Percentiles rank a stretch among this genome's conserved stretches.
These are phyloP conservation scores for Stagonosporopsis chrysanthemi DNA, from an alignment of 2,329 filamentous ascomycete species.

Conservation along the genomic window DNA sequence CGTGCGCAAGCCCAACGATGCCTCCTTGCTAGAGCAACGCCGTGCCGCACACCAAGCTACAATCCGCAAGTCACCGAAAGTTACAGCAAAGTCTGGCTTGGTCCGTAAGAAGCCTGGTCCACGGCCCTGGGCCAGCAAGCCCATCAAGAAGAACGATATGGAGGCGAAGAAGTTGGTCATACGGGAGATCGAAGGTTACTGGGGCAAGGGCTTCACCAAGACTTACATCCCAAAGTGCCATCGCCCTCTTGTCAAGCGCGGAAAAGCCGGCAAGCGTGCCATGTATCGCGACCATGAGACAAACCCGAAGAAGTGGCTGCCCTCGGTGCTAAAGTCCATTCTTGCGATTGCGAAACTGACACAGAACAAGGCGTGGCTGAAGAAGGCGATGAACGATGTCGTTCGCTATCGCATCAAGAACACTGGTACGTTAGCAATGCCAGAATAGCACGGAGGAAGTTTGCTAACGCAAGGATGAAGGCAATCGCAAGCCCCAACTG, in stretches of 20 bases:
- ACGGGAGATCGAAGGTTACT: slow-evolving; percentile 35
- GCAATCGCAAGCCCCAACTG: slow-evolving; percentile 43
- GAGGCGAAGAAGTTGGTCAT: slow-evolving; percentile 35
- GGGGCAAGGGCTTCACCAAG: slow-evolving; percentile 40
- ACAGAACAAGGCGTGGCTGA: slow-evolving; percentile 30
- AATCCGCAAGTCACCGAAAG: slow-evolving; percentile 9
- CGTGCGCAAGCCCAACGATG: neutral
- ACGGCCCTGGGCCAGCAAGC: slow-evolving; percentile 23
- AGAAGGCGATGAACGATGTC: slow-evolving; percentile 36
- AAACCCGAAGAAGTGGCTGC: slow-evolving; percentile 41
- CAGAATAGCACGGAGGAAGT: accelerated
- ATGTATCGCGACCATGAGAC: slow-evolving; percentile 32
- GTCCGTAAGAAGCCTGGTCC: slow-evolving; percentile 30
- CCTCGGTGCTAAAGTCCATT: slow-evolving; percentile 38
- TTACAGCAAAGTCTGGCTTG: slow-evolving; percentile 10
- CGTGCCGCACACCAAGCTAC: slow-evolving; percentile 2
- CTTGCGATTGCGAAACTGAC: slow-evolving; percentile 36
- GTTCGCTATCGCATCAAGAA: slow-evolving; percentile 42
- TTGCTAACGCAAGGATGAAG: slow-evolving; percentile 1
- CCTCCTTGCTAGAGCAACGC: neutral
- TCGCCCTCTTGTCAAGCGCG: slow-evolving; percentile 36
- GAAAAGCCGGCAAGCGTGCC: slow-evolving; percentile 25
- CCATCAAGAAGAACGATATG: slow-evolving; percentile 39
- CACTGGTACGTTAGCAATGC: slow-evolving; percentile 20
- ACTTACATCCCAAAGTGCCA: slow-evolving; percentile 41